A percentile compares a stretch with the other conserved stretches of the same genome.
These are phyloP conservation scores for Penicillium sp. DNA, from an alignment of 2,329 filamentous ascomycete species.

Conservation along the genomic window DNA sequence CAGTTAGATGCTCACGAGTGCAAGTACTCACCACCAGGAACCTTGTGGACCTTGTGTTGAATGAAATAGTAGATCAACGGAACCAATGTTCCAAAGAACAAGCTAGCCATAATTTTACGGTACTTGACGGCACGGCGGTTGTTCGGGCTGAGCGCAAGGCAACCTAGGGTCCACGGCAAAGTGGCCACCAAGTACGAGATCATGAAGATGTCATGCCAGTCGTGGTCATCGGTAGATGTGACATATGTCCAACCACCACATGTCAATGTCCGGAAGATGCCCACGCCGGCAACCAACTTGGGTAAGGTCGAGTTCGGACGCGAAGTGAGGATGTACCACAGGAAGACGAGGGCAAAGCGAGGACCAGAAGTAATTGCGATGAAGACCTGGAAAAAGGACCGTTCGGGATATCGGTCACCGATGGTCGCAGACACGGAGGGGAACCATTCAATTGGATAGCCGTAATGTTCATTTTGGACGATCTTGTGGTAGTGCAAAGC, in stretches of 20 bases:
- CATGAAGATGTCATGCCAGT: constrained; percentile 99
- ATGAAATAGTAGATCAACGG: constrained; percentile 97
- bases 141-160: constrained; percentile 80
- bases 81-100: constrained; percentile 88
- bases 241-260: constrained; percentile 99
- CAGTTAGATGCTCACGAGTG: not conserved
- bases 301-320: constrained; percentile 73
- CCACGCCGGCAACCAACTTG: constrained; percentile 75
- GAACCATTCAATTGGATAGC: constrained; percentile 94
- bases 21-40: constrained; percentile 74
- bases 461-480: constrained; percentile 93
- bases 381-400: constrained; percentile 95
- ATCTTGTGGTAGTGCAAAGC: constrained; percentile 93
- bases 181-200: constrained; percentile 95
- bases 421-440: constrained; percentile 95
- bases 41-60: constrained; percentile 94
- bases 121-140: constrained; percentile 83
- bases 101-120: constrained; percentile 75
- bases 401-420: constrained; percentile 93
- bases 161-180: constrained; percentile 91
- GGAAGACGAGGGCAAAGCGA: constrained; percentile 81
- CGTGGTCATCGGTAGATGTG: constrained; percentile 95
- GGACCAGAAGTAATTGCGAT: constrained; percentile 95
- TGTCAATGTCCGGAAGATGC: constrained; percentile 83
- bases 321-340: constrained; percentile 89